Percentiles rank a stretch among this genome's conserved stretches.
These are phyloP conservation scores for Cutaneotrichosporon dermatis DNA, from an alignment of 1,284 basidiomycete genomes.

Conservation along the genomic window DNA sequence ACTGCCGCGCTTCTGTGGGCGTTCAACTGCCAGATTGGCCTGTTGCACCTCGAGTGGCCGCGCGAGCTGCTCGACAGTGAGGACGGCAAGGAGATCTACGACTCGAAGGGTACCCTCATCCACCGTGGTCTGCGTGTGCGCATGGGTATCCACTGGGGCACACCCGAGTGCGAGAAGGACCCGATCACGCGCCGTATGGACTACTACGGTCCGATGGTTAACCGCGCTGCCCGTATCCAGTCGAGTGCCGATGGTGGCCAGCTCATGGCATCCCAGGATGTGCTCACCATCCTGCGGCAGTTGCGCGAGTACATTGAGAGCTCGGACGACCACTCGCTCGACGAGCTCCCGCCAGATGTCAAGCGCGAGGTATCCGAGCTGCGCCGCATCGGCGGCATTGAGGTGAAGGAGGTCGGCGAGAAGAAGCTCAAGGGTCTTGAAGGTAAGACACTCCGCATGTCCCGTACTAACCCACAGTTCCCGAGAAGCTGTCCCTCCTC, in stretches of 20 bases:
- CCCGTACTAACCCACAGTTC: constrained; percentile 48
- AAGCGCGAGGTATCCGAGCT: constrained; percentile 48
- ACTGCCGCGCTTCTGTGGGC: constrained; percentile 88
- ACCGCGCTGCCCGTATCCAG: constrained; percentile 81
- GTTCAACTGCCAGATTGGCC: constrained; percentile 77
- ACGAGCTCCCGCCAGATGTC: constrained; percentile 42
- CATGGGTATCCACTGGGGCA: constrained; percentile 96
- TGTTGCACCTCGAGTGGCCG: constrained; percentile 88
- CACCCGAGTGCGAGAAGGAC: constrained; percentile 86
- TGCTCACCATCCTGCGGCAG: constrained; percentile 72
- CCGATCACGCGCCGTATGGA: constrained; percentile 96
- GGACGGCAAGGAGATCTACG: constrained; percentile 79
- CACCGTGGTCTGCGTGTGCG: constrained; percentile 88
- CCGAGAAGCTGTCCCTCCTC: constrained; percentile 77
- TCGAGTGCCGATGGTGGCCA: constrained; percentile 86
- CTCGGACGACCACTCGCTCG: constrained; percentile 53
- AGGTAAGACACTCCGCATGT: constrained; percentile 5
- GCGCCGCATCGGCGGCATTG: constrained; percentile 66
- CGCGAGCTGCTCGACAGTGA: constrained; percentile 88
- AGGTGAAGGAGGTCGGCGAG: constrained; percentile 74
- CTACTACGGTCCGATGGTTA: constrained; percentile 91
- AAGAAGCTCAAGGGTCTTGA: constrained; percentile 91
- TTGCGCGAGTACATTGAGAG: constrained; percentile 46
- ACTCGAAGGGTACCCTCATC: constrained; percentile 65
- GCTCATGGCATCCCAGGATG: constrained; percentile 87